Percentiles rank a stretch among this genome's conserved stretches.
Evolutionary conservation across 306 rosid genomes (phyloP).

Genomic region (Herpetospermum pedunculosum): DNA sequence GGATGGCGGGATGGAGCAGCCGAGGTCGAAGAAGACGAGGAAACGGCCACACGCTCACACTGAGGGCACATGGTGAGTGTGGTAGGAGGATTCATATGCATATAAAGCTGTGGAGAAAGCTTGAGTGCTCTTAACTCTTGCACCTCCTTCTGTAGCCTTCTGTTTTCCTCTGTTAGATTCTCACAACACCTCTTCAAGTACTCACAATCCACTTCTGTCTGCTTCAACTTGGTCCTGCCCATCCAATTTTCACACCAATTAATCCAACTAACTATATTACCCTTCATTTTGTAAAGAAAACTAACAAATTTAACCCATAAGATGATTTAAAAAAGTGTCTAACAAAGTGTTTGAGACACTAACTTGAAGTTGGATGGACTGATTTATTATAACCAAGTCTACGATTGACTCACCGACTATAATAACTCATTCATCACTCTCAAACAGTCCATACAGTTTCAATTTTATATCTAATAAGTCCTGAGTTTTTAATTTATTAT

Average conservation of each 20-base stretch:
- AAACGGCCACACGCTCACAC: constrained; percentile 62
- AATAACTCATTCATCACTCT: no score
- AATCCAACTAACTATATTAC: no score
- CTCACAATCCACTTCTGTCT: constrained; percentile 91
- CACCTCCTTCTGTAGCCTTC: constrained; percentile 79
- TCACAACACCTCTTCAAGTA: constrained; percentile 73
- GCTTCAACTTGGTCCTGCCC: constrained; percentile 92
- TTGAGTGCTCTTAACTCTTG: constrained; percentile 88
- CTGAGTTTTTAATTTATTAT: no score
- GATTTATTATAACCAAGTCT: no score
- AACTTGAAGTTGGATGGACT: no score
- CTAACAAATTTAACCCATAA: no score
- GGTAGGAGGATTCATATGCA: constrained; percentile 92
- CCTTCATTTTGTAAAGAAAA: no score
- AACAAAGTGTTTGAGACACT: no score
- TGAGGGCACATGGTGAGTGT: constrained; percentile 98
- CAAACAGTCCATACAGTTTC: no score
- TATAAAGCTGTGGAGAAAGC: constrained; percentile 75
- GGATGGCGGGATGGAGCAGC: constrained; percentile 22
- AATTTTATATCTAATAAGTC: no score
- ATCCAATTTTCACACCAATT: not conserved
- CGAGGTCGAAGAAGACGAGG: constrained; percentile 37
- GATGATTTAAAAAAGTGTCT: no score
- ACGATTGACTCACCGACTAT: no score
- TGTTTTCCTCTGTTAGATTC: constrained; percentile 72